Evolutionary conservation across 2,329 filamentous ascomycete species (phyloP).

Genomic region (Pseudogymnoascus sp.): DNA sequence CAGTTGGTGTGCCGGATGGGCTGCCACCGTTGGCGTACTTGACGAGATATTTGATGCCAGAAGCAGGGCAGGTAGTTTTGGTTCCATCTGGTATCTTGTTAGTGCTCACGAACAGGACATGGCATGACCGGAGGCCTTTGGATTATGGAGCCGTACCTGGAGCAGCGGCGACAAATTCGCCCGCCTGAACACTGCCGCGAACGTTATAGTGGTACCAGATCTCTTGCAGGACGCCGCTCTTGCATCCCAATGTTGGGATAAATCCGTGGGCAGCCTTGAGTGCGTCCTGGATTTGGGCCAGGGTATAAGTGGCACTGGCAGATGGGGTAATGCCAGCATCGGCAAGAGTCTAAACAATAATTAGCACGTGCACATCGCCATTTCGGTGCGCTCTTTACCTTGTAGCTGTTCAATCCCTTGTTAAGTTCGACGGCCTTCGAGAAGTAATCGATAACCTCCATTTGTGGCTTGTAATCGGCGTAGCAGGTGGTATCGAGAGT

Average conservation of each 20-base stretch:
- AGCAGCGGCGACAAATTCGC: slow-evolving; percentile 36
- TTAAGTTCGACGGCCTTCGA: slow-evolving; percentile 57
- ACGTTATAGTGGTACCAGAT: slow-evolving; percentile 48
- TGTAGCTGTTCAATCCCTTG: slow-evolving; percentile 57
- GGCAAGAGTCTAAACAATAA: slow-evolving; percentile 39
- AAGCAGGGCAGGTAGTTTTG: slow-evolving; percentile 49
- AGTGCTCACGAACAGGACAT: background rate
- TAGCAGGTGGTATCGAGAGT: slow-evolving; percentile 64
- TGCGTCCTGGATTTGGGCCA: slow-evolving; percentile 34
- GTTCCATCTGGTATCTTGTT: slow-evolving; percentile 14
- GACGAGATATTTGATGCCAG: slow-evolving; percentile 51
- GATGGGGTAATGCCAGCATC: slow-evolving; percentile 52
- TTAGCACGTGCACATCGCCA: background rate
- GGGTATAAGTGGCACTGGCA: slow-evolving; percentile 33
- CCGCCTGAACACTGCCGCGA: slow-evolving; percentile 42
- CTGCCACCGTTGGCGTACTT: slow-evolving; percentile 36
- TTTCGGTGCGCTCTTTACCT: slow-evolving; percentile 30
- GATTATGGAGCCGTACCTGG: slow-evolving; percentile 12
- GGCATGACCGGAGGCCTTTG: background rate
- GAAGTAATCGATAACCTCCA: slow-evolving; percentile 65
- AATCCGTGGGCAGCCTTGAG: slow-evolving; percentile 38
- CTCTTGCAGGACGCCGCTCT: slow-evolving; percentile 38
- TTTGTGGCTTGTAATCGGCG: slow-evolving; percentile 45
- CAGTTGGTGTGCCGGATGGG: slow-evolving; percentile 13
- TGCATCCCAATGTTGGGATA: slow-evolving; percentile 37